Base-by-base conservation (phyloP, 148 eudicot species). In the Camellia sinensis region DNA sequence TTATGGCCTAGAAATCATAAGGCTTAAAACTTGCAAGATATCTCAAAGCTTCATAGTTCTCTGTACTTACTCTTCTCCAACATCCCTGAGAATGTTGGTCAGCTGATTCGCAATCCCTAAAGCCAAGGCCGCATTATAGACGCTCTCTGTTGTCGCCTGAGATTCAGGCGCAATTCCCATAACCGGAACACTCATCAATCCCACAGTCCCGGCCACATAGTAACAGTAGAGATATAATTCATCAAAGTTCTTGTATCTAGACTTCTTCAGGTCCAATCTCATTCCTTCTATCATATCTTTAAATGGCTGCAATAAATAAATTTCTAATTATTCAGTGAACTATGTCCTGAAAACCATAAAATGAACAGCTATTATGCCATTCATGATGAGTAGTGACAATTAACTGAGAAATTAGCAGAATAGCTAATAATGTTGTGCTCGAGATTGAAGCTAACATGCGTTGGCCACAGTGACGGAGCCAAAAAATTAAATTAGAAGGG, bases 251-350 rank as follows among this genome's bases (percentile, higher is more conserved):
- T 85, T 84, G 87, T 96, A 96, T 93, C 98, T 87, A 0, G 98
- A 96, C 79, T 96, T 96, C 79, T 79, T 84, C 0, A 96, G 94
- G 85, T 96, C 99, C 89, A 90, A 82, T 78, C 99, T 85, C 99
- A 96, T 96, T 66, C 99, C 99, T 82, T 96, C 99, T 45, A 96
- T 89, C 99, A 96, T 96, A 84, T 96, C 99, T 87, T 92, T 96
- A 83, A 96, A 96, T 60, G 98, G 98, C 99, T 96, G 94, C 82
- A 79, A 82, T 57, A 43, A 1, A 81, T 73, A 53, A 77, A n/a
- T 29, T 46, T 59, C 70, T 19, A 76, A 63, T 13, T 19, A 44
- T n/a, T 62, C 3, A 46, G 18, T 63, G 43, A 22, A 48, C 41
- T 46, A 7, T 13, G 66, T 50, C 29, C 61, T 3, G 19, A 76